A percentile compares a stretch with the other conserved stretches of the same genome.
Conservation (phyloP, 768 basidiomycete genomes). For the Russula olivacea region DNA sequence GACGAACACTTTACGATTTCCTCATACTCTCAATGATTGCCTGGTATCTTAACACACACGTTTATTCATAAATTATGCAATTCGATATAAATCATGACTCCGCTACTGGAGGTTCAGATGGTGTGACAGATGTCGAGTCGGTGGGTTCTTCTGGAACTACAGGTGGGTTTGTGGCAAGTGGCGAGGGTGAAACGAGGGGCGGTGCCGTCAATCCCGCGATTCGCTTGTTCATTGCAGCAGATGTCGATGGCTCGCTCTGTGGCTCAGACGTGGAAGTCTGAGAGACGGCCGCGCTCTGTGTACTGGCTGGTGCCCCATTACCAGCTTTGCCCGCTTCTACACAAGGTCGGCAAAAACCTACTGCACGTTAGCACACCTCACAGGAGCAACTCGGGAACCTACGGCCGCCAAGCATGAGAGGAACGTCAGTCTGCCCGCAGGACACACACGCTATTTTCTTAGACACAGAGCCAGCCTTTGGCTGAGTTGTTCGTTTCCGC, state of each 20-base stretch:
- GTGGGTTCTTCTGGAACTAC: slow-evolving; percentile 18
- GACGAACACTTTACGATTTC: not conserved
- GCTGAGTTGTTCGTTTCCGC: slow-evolving; percentile 37
- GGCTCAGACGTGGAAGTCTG: not conserved
- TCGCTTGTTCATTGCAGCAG: slow-evolving; percentile 7
- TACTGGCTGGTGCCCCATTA: not conserved
- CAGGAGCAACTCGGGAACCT: slow-evolving; percentile 31
- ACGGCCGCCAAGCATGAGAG: slow-evolving; percentile 73
- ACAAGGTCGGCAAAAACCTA: slow-evolving; percentile 67
- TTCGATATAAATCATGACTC: slow-evolving; percentile 7
- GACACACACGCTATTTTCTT: slow-evolving; percentile 49
- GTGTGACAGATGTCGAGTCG: not conserved
- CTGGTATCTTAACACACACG: slow-evolving; percentile 2
- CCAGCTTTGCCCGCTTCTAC: slow-evolving; percentile 33
- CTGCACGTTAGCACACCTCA: slow-evolving; percentile 1
- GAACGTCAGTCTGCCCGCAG: slow-evolving; percentile 64
- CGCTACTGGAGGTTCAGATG: not conserved
- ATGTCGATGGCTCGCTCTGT: slow-evolving; percentile 6
- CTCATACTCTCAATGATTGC: slow-evolving; percentile 3
- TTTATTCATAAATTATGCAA: slow-evolving; percentile 22
- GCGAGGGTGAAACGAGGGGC: slow-evolving; percentile 5
- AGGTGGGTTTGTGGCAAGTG: slow-evolving; percentile 18
- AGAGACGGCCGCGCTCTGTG: not conserved
- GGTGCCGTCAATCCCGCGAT: slow-evolving; percentile 7
- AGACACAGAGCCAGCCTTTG: slow-evolving; percentile 34